Evolutionary conservation across 2,329 filamentous ascomycete genomes (phyloP), one percentile per base, ranked within the genome.

Genomic region (Capronia americana): DNA sequence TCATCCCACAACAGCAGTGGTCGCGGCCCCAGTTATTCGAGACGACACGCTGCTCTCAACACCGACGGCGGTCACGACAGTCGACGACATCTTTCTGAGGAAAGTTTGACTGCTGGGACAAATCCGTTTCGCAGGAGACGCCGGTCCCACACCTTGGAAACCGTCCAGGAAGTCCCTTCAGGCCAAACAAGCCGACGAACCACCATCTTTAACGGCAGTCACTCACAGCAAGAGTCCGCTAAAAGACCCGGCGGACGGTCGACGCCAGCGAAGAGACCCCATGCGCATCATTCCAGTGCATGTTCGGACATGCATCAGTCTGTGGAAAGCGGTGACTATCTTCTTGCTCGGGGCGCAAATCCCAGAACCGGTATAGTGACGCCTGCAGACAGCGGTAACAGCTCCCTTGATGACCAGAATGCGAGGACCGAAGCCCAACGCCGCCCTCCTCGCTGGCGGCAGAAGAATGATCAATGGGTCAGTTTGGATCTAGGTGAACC

Each of bases 311-410:
- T 63, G 61, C 46, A 70, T 41, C 65, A 54, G 17, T 46, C 64
- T 32, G 71, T 73, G 14, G 73, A 73, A 46, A 71, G 69, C n/a
- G 77, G 78, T 41, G 77, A 79, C 53, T 75, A 73, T 63, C 69
- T 79, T 14, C 72, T 74, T 10, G 74, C 63, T 14, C 72, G 76
- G 57, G 77, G 75, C 30, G 74, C 73, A 11, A 80, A 76, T 64
- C 72, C 76, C 24, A 74, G 75, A 30, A 78, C 78, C 1, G 76
- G 77, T 4, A 75, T 81, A 6, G 71, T 79, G 5, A 79, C 75
- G 38, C 78, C 79, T 10, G 63, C 73, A 38, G 65, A 74, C 57
- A 76, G 74, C 54, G 68, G 61, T 48, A 72, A 38, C 50, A 73
- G 67, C 26, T 65, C 68, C 32, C 71, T 71, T 8, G 70, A 26